Base-by-base conservation (phyloP, 371 early-diverging fungal genomes). In the Choanephora cucurbitarum region DNA sequence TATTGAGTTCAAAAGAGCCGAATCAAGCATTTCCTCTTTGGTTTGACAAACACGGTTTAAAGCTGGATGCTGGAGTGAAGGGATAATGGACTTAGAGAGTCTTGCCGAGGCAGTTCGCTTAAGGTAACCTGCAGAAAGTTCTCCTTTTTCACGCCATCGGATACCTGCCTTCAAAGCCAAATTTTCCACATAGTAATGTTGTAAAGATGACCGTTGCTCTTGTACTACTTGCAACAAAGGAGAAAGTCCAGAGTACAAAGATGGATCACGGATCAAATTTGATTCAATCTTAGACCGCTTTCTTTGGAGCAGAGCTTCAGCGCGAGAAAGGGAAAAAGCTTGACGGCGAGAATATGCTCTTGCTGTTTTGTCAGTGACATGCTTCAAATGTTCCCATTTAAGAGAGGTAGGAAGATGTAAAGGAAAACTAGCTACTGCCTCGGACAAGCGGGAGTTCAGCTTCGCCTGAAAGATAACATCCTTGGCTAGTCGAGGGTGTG, bases 101-200 rank as follows among this genome's bases (percentile, higher is more conserved):
- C 42, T 42, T 0, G 6, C 13, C 14, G 15, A 5, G 15, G 50
- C 19, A 3, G 50, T 49, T 0, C 39, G 18, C 21, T 51, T 51
- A 4, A 58, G 40, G 17, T 52, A 58, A 1, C 41, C 39, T 1
- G 50, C 34, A 18, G 57, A 57, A 4, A 6, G 40, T 21, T 56
- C 57, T 19, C 47, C 51, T 6, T 28, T 2, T 58, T 44, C 47
- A 13, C 51, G 22, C 47, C 50, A 58, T 15, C 37, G 51, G 1
- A 37, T 14, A 24, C 55, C 19, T 18, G 48, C 14, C 9, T 48
- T 24, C 23, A 55, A 48, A 7, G 41, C 42, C n/a, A 40, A 31
- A 0, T 5, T 39, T 7, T 55, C 48, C 15, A 31, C 22, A 5
- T 41, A 31, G 17, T 41, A 37, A 17, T 55, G 41, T 47, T 55